Percentiles rank a stretch among this genome's conserved stretches.
These are phyloP conservation scores for Ophiostoma fasciatum DNA, from an alignment of 2,329 filamentous ascomycete species.

Conservation along the genomic window DNA sequence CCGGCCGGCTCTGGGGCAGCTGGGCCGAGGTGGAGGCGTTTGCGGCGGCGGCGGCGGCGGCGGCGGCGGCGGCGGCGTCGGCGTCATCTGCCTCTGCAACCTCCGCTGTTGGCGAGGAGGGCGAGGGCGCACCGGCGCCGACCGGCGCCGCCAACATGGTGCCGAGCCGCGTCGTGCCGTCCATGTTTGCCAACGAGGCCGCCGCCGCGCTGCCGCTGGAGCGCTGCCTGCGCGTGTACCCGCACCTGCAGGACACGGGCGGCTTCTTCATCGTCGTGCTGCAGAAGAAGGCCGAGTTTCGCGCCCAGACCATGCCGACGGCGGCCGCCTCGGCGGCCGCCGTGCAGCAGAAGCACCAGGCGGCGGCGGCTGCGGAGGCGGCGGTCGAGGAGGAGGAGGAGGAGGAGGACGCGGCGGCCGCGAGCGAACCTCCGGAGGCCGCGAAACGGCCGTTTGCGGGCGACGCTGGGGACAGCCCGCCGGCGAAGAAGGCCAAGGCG, in stretches of 20 bases:
- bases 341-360: constrained; percentile 21
- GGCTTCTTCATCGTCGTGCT: constrained; percentile 95
- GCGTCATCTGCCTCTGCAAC: too few relatives aligned
- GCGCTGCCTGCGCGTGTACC: constrained; percentile 85
- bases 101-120: constrained; percentile 37
- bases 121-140: constrained; percentile 13
- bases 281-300: constrained; percentile 81
- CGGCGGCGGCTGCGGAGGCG: constrained; percentile 28
- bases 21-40: constrained; percentile 71
- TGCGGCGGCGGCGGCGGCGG: constrained; percentile 41
- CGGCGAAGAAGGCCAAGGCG: constrained; percentile 8
- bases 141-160: constrained; percentile 24
- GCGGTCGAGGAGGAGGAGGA: too few relatives aligned
- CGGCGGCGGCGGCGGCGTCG: neutral
- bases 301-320: constrained; percentile 43
- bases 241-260: constrained; percentile 89
- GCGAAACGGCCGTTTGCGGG: neutral
- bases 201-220: constrained; percentile 62
- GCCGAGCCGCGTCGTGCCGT: constrained; percentile 57
- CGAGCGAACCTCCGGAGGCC: too few relatives aligned
- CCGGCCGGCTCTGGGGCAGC: constrained; percentile 59
- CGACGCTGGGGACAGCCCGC: neutral
- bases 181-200: constrained; percentile 62
- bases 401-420: constrained; percentile 15
- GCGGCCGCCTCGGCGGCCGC: neutral